Evolutionary conservation across 352 stramenopile genomes (phyloP), one percentile per base, ranked within the genome.

Genomic region (Phytophthora citrophthora): DNA sequence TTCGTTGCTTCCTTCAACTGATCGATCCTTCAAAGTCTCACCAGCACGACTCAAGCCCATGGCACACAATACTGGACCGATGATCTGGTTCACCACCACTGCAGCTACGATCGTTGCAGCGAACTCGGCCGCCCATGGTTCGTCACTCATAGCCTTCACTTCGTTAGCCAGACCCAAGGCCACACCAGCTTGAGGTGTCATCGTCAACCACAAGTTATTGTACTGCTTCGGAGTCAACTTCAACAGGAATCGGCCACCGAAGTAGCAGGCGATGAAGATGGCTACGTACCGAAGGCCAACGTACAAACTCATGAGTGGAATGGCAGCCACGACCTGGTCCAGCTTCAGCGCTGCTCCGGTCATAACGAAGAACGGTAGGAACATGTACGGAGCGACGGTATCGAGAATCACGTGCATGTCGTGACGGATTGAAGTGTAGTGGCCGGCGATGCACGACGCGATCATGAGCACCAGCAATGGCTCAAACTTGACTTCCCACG

Each of bases 341-440:
- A 90, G 74, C 60, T 89, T 88, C 38, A 90, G 53, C 6, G 75
- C 79, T 1, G 81, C 81, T 3, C 81, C 81, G 0, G 81, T 90
- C 79, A 90, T 90, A 26, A 88, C 77, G 71, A 90, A 90, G 67
- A 90, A 90, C 18, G 81, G 81, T 32, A 90, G 48, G 36, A 90
- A 88, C 57, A 90, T 81, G 65, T 86, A 90, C n/a, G 81, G 81
- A 44, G 81, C 81, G 2, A 68, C 74, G 1, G 70, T 80, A 24
- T 90, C 81, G 3, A 90, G 61, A 39, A 90, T 90, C 20, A 88
- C 77, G 63, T 90, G 81, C 81, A 90, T 90, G 61, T 90, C 81
- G 60, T 90, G 79, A 27, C 81, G 79, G 39, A 90, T 90, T 0
- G 50, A 54, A 3, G 72, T 52, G 50, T 85, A 68, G 54, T 90